A percentile compares a stretch with the other conserved stretches of the same genome.
Conservation (phyloP, 1,139 yeast species). For the Pichia sp. region DNA sequence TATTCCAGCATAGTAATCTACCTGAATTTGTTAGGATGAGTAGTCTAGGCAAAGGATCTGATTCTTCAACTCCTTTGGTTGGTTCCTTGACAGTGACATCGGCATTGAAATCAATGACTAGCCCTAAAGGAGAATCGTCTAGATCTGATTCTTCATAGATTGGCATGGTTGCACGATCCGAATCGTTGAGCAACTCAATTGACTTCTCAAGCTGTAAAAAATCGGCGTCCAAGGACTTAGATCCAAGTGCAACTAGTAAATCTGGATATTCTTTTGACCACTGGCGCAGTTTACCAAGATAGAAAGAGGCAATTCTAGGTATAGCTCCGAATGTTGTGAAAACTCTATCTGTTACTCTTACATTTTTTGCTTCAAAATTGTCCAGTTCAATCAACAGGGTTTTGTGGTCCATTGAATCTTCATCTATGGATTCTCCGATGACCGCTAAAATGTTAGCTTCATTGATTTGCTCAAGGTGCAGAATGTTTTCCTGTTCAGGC, state of each 20-base stretch:
- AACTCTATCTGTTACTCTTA: slow-evolving; percentile 18
- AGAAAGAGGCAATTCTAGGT: slow-evolving; percentile 42
- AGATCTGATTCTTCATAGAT: slow-evolving; percentile 51
- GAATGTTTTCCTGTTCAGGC: slow-evolving; percentile 2
- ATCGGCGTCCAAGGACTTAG: slow-evolving; percentile 56
- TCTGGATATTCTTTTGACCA: slow-evolving; percentile 35
- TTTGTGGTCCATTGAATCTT: slow-evolving; percentile 4
- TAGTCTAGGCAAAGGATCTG: slow-evolving; percentile 53
- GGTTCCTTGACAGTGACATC: slow-evolving; percentile 41
- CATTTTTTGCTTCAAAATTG: neutral
- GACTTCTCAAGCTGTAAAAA: slow-evolving; percentile 30
- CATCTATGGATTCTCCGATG: slow-evolving; percentile 3
- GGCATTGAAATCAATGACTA: slow-evolving; percentile 50
- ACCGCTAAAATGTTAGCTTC: slow-evolving; percentile 4
- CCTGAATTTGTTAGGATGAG: slow-evolving; percentile 61
- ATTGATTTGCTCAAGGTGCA: slow-evolving; percentile 4
- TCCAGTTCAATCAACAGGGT: slow-evolving; percentile 4
- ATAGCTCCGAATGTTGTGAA: slow-evolving; percentile 43
- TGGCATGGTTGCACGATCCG: slow-evolving; percentile 65
- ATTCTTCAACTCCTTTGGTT: slow-evolving; percentile 47
- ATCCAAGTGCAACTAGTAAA: slow-evolving; percentile 43
- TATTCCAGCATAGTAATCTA: slow-evolving; percentile 52
- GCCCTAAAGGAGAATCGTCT: slow-evolving; percentile 66
- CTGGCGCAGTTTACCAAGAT: slow-evolving; percentile 32
- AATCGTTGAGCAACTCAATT: slow-evolving; percentile 50